These are phyloP conservation scores for Colletotrichum scovillei DNA, from an alignment of 2,329 filamentous ascomycete genomes.

Conservation along the genomic window DNA sequence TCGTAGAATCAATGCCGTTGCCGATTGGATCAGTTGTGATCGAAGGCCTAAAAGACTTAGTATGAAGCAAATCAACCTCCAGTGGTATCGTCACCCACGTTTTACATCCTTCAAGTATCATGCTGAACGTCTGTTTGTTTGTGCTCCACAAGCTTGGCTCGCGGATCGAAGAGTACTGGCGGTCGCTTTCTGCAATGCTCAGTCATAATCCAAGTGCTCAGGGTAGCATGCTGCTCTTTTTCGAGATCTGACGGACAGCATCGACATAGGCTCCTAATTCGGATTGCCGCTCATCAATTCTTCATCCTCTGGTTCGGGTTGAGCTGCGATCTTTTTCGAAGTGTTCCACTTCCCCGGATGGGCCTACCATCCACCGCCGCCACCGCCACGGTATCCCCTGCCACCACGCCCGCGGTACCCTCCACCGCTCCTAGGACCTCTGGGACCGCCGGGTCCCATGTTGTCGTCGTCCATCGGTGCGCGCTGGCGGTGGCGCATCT, in stretches of 20 bases:
- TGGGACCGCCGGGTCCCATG: conserved; percentile 59
- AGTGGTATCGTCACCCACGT: conserved; percentile 31
- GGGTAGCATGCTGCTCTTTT: background rate
- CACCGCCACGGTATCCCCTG: conserved; percentile 58
- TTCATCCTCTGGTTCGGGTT: background rate
- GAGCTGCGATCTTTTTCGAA: background rate
- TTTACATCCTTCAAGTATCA: conserved; percentile 15
- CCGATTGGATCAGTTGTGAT: background rate
- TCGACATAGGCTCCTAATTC: background rate
- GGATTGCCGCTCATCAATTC: background rate
- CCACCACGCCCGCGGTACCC: conserved; percentile 64
- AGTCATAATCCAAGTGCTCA: background rate
- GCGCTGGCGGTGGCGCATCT: conserved; percentile 79
- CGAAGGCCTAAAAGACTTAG: conserved; percentile 31
- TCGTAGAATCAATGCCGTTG: background rate
- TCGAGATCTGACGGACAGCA: background rate
- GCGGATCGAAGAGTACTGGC: background rate
- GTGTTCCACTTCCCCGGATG: background rate
- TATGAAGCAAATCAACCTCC: conserved; percentile 27
- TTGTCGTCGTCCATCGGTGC: conserved; percentile 61
- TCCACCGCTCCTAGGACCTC: conserved; percentile 66
- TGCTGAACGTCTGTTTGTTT: background rate
- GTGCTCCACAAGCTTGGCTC: too few relatives aligned
- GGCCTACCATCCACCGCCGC: conserved; percentile 50
- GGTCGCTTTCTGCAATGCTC: background rate